Evolutionary conservation across 352 stramenopile species (phyloP), one percentile per base, ranked within the genome.

Genomic region (Pythium apleroticum): DNA sequence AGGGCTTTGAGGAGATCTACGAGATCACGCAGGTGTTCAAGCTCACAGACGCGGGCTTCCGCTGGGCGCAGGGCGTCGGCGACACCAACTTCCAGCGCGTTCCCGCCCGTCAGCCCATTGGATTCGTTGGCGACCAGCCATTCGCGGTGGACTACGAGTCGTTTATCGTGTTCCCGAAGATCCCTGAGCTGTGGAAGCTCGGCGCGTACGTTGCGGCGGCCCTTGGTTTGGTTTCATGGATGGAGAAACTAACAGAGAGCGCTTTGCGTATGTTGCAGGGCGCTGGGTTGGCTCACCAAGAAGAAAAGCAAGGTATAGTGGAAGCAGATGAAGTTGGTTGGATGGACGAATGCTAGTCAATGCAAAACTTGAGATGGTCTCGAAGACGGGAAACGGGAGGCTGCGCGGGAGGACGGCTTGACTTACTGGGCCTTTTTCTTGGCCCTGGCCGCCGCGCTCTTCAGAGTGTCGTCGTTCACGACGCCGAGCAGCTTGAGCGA

Each of bases 111-210:
- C 48, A 83, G 19, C 68, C 77, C 3, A 82, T 93, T 33, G 81
- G 81, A 0, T 84, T 75, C 39, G 63, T 87, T n/a, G 77, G 72
- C 11, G 49, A 57, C 9, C 27, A 83, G 9, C 66, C 72, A 8
- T 84, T 91, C 25, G 56, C 52, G 14, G 78, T 89, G 7, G 71
- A 74, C 54, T 88, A 89, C 46, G 78, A 89, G 37, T 69, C 82
- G 46, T 74, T 80, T 58, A 78, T 91, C 60, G 78, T 91, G 52
- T 91, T 89, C 41, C 82, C 82, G 6, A 91, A 91, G 61, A 66
- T 91, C 19, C 65, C 73, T 10, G 52, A 71, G 30, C 73, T 89
- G 2, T 89, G 82, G 80, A 87, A 84, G 39, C 27, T 85, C 37
- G 69, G 69, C 28, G 54, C 77, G 80, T 89, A 83, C 45, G 80